Conservation (phyloP, 169 alveolate genomes). For the Babesia ovata region DNA sequence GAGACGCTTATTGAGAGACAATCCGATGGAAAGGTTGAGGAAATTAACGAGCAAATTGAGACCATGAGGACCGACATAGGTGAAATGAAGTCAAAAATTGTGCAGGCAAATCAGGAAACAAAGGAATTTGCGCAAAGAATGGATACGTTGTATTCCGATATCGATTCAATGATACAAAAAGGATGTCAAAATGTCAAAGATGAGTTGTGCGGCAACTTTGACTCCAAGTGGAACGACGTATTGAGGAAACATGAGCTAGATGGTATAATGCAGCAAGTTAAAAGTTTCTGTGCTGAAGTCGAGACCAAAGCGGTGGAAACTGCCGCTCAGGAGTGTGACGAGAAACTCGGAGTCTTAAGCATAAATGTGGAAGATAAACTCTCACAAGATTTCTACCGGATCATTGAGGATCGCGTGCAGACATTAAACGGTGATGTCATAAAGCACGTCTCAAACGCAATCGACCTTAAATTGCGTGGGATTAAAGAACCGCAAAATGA, state of each 20-base stretch:
- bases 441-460: conserved; percentile 25
- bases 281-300: neutral
- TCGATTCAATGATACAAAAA: neutral
- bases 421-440: neutral
- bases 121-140: neutral
- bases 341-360: conserved; percentile 7
- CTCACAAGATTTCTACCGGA: conserved; percentile 29
- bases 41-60: conserved; percentile 2
- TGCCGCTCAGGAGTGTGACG: conserved; percentile 28
- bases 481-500: conserved; percentile 6
- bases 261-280: neutral
- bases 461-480: conserved; percentile 34
- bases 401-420: conserved; percentile 22
- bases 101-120: neutral
- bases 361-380: conserved; percentile 37
- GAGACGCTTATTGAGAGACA: conserved; percentile 14
- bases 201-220: conserved; percentile 5
- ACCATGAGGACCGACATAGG: conserved; percentile 1
- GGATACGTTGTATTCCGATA: neutral
- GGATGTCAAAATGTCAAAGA: neutral
- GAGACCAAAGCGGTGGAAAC: conserved; percentile 5
- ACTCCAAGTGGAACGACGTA: conserved; percentile 1
- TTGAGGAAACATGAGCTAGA: neutral
- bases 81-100: neutral
- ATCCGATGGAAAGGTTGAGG: neutral